phyloP scores from a whole-genome alignment of 148 eudicot species.

The Rhododendron williamsianum region DNA sequence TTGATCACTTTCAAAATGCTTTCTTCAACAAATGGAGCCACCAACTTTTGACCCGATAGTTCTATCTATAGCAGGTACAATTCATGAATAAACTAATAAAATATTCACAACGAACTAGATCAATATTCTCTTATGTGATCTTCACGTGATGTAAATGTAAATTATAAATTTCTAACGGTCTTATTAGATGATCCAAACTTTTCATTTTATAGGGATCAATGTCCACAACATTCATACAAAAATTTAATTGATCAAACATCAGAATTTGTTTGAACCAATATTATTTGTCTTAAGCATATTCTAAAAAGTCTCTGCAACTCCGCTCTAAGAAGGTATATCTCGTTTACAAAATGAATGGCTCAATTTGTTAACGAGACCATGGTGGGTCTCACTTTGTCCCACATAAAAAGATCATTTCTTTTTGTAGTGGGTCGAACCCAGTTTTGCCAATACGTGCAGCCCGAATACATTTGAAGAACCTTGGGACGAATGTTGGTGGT shows the following conservation, averaged over 20 bases:
- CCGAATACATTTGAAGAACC: too few species aligned
- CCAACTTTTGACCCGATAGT: background rate
- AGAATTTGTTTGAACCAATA: background rate
- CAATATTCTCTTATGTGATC: background rate
- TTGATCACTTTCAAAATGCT: background rate
- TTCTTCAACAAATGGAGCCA: background rate
- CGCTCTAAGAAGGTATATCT: background rate
- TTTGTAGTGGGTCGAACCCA: too few species aligned
- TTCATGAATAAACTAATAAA: background rate
- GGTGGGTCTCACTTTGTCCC: background rate
- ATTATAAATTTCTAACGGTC: too few species aligned
- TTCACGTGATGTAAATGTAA: background rate
- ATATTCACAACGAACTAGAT: too few species aligned
- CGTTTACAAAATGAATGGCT: background rate
- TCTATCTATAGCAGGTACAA: background rate
- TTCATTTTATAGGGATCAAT: background rate
- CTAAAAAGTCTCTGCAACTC: too few species aligned
- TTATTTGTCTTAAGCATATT: background rate
- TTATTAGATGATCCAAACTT: too few species aligned
- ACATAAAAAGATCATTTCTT: background rate
- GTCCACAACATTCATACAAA: background rate
- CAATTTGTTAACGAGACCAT: background rate
- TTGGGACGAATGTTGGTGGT: too few species aligned
- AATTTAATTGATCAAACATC: background rate
- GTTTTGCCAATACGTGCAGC: too few species aligned